Evolutionary conservation across 306 rosid species (phyloP).

Genomic region (Prunus mongolica): DNA sequence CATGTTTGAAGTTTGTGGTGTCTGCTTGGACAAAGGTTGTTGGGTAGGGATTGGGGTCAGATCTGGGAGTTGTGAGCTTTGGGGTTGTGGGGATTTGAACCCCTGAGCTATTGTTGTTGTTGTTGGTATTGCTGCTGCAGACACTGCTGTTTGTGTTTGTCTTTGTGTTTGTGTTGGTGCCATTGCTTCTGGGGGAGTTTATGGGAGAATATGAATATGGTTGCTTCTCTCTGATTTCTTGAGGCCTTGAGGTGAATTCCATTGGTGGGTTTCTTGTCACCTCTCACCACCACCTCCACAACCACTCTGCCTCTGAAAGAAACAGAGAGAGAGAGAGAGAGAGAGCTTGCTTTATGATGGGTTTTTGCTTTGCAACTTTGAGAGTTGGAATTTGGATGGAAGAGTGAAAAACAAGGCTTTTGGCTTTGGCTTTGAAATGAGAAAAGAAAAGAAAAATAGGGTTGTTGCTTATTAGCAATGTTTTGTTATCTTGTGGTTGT

Average conservation of each 20-base stretch:
- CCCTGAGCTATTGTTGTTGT: constrained; percentile 9
- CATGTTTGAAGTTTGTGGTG: constrained; percentile 84
- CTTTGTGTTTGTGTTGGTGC: not conserved
- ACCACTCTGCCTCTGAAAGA: not conserved
- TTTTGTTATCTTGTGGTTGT: constrained; percentile 35
- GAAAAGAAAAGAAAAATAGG: constrained; percentile 1
- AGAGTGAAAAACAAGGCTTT: constrained; percentile 63
- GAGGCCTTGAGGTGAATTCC: constrained; percentile 63
- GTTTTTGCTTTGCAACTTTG: constrained; percentile 30
- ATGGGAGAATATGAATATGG: constrained; percentile 35
- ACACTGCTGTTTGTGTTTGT: not conserved
- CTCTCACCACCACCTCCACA: not conserved
- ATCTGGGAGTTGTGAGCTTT: constrained; percentile 67
- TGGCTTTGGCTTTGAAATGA: constrained; percentile 2
- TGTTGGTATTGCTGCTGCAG: constrained; percentile 25
- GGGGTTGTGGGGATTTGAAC: constrained; percentile 58
- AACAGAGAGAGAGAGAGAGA: not conserved
- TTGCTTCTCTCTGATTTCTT: constrained; percentile 51
- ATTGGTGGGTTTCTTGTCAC: constrained; percentile 35
- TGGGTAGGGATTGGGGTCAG: constrained; percentile 86
- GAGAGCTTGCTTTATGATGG: constrained; percentile 6
- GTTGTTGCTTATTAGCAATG: constrained; percentile 34
- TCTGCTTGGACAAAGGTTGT: constrained; percentile 97
- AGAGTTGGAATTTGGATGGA: constrained; percentile 19
- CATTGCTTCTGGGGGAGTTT: constrained; percentile 69